These are phyloP conservation scores for Suhomyces yuchorum DNA, from an alignment of 1,139 yeast species.

Conservation along the genomic window DNA sequence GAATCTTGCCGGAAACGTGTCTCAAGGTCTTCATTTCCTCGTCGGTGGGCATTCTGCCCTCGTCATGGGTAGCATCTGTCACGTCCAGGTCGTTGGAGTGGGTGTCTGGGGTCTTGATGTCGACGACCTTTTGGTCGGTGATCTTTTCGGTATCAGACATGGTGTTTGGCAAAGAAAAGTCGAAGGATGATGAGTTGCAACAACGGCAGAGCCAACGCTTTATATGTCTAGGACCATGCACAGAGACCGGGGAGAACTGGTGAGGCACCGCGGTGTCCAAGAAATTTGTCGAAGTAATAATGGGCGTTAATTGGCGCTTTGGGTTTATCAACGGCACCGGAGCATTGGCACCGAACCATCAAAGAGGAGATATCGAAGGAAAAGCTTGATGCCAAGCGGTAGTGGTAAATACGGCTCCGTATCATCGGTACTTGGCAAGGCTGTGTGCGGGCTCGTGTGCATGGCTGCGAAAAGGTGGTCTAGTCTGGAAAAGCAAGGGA, in stretches of 20 bases:
- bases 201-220: not conserved
- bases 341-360: not conserved
- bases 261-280: not conserved
- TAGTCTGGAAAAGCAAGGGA: not conserved
- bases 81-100: not conserved
- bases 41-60: constrained; percentile 22
- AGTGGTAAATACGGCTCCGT: not conserved
- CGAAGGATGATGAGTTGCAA: not conserved
- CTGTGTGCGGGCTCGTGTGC: not conserved
- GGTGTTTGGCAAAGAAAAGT: not conserved
- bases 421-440: not conserved
- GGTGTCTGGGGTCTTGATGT: not conserved
- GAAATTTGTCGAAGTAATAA: not conserved
- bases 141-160: not conserved
- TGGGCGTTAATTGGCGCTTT: not conserved
- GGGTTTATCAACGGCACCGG: not conserved
- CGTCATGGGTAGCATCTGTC: constrained; percentile 7
- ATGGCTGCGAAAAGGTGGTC: not conserved
- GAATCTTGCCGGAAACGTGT: constrained; percentile 24
- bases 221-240: not conserved
- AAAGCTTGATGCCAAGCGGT: not conserved
- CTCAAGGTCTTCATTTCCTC: constrained; percentile 23
- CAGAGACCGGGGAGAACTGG: not conserved
- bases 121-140: not conserved
- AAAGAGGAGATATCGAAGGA: not conserved